phyloP scores from a whole-genome alignment of 163 green algal genomes.

The Chlamydomonas reinhardtii region DNA sequence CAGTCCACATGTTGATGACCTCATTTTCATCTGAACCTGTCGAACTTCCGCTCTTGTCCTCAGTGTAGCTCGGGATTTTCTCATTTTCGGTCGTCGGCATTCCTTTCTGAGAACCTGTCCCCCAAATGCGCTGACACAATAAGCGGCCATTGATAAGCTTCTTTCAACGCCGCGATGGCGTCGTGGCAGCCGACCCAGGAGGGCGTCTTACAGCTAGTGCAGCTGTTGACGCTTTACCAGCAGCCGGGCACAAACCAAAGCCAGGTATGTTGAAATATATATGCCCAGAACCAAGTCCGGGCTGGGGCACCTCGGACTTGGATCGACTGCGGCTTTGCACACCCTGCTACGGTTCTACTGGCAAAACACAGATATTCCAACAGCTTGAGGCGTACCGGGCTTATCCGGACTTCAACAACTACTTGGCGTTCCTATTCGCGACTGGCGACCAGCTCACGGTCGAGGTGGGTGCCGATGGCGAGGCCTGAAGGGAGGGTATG shows the following conservation, averaged over 20 bases:
- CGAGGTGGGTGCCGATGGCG: conserved; percentile 68
- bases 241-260: conserved; percentile 84
- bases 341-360: too few relatives aligned
- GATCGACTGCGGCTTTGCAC: too few relatives aligned
- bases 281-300: too few relatives aligned
- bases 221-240: conserved; percentile 82
- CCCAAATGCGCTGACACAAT: too few relatives aligned
- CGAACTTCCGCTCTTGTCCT: too few relatives aligned
- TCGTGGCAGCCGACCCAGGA: conserved; percentile 75
- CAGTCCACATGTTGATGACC: too few relatives aligned
- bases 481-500: not conserved
- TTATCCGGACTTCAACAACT: conserved; percentile 96
- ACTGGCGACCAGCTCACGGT: conserved; percentile 77
- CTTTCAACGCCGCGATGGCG: not conserved
- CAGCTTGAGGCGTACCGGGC: conserved; percentile 85
- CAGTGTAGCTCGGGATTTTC: too few relatives aligned
- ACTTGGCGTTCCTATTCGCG: conserved; percentile 94
- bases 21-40: too few relatives aligned
- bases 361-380: conserved; percentile 77
- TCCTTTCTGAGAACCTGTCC: too few relatives aligned
- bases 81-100: too few relatives aligned
- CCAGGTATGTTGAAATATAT: conserved; percentile 63
- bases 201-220: conserved; percentile 78
- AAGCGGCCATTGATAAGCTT: too few relatives aligned
- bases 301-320: too few relatives aligned